Evolutionary conservation across 306 rosid species (phyloP), one percentile per base, ranked within the genome.

Genomic region (Castanea sativa): DNA sequence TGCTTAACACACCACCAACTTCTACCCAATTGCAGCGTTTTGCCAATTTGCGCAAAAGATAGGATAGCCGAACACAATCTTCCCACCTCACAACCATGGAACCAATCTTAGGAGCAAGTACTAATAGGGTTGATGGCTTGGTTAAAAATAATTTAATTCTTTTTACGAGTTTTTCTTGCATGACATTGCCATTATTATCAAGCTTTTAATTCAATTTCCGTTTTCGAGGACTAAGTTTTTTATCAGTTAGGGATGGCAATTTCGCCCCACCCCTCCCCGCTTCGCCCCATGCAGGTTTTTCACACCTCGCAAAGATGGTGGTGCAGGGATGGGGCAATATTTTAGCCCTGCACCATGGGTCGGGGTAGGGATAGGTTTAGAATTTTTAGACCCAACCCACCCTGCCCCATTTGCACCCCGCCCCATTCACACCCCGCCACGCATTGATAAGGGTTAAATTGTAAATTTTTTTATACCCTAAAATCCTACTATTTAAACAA

Each of bases 1-100:
- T 84, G 80, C 92, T 89, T 35, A 92, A 84, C 35, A 89, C 97
- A 18, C 93, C 93, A 41, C 90, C 78, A 64, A 93, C 96, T 52
- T 79, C 88, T 5, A 63, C 84, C 98, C 97, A 94, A 3, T 85
- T 75, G 5, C 83, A 92, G 33, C 75, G 89, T 55, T 45, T 87
- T 33, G 87, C 23, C 4, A 92, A 88, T 60, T 81, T 78, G 19
- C 68, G 82, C 45, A 94, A 72, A 6, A 90, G 74, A 70, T 74
- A 61, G 20, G 69, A 77, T 78, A 92, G 80, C 29, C 84, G 74
- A 12, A 12, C 23, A 14, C 92, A 88, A 70, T 88, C 84, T 56
- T 89, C 92, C 11, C 63, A 5, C 83, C 91, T 81, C 20, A 87
- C 63, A 43, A 73, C 78, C 41, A 83, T 80, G 57, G 93, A 81